phyloP scores from a whole-genome alignment of 2,329 filamentous ascomycete genomes.

The Nigrospora osmanthi region DNA sequence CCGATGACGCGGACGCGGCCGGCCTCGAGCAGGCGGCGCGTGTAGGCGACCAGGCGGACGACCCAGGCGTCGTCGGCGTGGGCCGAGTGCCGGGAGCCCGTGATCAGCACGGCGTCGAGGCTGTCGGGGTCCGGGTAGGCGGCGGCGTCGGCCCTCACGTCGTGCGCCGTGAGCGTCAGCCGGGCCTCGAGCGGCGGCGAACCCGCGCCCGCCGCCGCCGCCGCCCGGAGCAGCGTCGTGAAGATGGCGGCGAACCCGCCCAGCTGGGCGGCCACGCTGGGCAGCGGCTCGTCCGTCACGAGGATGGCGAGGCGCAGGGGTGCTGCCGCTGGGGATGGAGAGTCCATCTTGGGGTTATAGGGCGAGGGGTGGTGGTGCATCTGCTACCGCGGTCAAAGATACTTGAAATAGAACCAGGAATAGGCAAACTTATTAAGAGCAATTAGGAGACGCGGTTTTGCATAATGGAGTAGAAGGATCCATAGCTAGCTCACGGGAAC shows the following conservation, averaged over 20 bases:
- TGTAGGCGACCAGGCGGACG: conserved; percentile 62
- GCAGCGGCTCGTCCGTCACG: conserved; percentile 74
- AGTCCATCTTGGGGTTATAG: too few relatives aligned
- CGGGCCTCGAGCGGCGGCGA: conserved; percentile 29
- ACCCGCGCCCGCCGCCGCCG: conserved; percentile 29
- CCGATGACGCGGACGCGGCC: conserved; percentile 63
- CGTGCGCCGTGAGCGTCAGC: conserved; percentile 57
- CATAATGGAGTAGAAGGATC: too few relatives aligned
- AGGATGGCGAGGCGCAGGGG: conserved; percentile 76
- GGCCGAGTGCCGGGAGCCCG: conserved; percentile 66
- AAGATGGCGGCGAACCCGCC: conserved; percentile 68
- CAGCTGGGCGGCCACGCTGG: conserved; percentile 55
- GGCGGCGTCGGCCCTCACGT: conserved; percentile 54
- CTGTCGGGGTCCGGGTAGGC: conserved; percentile 64
- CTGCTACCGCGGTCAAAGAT: too few relatives aligned
- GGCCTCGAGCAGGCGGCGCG: conserved; percentile 47
- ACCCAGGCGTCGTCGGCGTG: conserved; percentile 75
- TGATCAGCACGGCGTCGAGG: conserved; percentile 77
- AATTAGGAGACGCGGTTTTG: too few relatives aligned
- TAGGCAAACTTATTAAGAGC: too few relatives aligned
- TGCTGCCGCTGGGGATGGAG: too few relatives aligned
- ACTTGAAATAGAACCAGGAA: too few relatives aligned
- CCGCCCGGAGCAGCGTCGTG: conserved; percentile 46
- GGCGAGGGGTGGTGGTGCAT: too few relatives aligned
- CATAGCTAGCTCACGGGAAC: too few relatives aligned